These are phyloP conservation scores for Tubosaeta sp. DNA, from an alignment of 768 basidiomycete genomes.

Conservation along the genomic window DNA sequence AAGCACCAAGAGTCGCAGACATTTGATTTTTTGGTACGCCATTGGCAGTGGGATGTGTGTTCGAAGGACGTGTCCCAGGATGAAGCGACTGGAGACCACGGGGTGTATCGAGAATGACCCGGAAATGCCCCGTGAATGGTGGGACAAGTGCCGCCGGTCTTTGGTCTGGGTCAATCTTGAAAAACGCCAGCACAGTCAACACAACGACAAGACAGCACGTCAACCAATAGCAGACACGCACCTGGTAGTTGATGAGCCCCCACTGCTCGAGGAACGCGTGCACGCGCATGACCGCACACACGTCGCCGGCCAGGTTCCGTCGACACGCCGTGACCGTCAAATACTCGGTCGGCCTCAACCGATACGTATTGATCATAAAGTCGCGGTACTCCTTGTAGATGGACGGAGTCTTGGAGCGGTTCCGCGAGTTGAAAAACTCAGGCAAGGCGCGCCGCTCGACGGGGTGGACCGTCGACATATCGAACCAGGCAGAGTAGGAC, in stretches of 20 bases:
- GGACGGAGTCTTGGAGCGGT: conserved; percentile 90
- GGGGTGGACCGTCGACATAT: conserved; percentile 88
- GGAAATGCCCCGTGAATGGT: conserved; percentile 98
- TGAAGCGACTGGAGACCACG: conserved; percentile 94
- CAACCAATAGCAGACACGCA: conserved; percentile 30
- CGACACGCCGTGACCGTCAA: conserved; percentile 96
- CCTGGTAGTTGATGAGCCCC: conserved; percentile 99
- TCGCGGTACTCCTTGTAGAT: conserved; percentile 99
- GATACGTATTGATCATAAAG: conserved; percentile 99
- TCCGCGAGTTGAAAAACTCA: conserved; percentile 97
- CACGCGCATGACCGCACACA: conserved; percentile 97
- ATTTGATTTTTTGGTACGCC: conserved; percentile 40
- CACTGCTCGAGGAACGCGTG: conserved; percentile 99
- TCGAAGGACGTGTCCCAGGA: conserved; percentile 62
- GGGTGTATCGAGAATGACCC: conserved; percentile 94
- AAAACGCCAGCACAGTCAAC: conserved; percentile 4
- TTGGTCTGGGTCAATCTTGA: conserved; percentile 93
- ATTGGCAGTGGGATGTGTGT: conserved; percentile 43
- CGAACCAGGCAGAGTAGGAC: conserved; percentile 97
- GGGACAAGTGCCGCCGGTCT: conserved; percentile 92
- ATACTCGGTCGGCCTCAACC: conserved; percentile 90
- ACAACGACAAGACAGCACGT: background rate
- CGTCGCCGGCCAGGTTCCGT: conserved; percentile 94
- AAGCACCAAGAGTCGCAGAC: conserved; percentile 6
- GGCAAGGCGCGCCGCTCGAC: conserved; percentile 91